Evolutionary conservation across 2,329 filamentous ascomycete species (phyloP).

Genomic region (Arthrobotrys sphaeroides): DNA sequence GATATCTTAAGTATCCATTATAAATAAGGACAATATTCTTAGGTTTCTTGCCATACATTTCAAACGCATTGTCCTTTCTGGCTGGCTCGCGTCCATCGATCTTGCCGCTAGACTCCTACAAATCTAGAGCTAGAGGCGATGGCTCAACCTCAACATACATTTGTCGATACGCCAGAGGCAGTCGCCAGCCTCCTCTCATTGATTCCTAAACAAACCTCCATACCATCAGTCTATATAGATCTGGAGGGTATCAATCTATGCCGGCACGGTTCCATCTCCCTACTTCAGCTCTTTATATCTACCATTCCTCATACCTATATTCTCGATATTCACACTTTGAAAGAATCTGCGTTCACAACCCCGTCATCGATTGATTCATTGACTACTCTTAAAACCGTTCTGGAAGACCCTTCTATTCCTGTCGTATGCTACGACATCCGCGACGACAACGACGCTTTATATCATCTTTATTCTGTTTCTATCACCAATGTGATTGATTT

Average conservation of each 20-base stretch:
- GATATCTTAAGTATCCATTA: too few species aligned
- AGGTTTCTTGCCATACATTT: too few species aligned
- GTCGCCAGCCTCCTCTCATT: not conserved
- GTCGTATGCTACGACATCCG: conserved; percentile 4
- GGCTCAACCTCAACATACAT: not conserved
- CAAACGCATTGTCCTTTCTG: too few species aligned
- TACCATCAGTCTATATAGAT: conserved; percentile 1
- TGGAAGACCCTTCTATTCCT: not conserved
- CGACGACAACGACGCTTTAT: conserved; percentile 4
- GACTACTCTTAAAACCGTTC: not conserved
- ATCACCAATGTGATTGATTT: not conserved
- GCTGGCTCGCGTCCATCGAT: too few species aligned
- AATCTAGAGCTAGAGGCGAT: too few species aligned
- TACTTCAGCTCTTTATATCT: not conserved
- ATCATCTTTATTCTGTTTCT: not conserved
- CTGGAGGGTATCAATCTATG: conserved; percentile 7
- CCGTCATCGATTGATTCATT: not conserved
- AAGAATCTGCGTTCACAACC: not conserved
- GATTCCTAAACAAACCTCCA: not conserved
- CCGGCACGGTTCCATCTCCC: not conserved
- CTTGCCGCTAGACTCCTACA: too few species aligned
- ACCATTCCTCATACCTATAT: not conserved
- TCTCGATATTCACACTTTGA: not conserved
- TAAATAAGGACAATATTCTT: not conserved
- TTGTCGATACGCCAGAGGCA: not conserved